A percentile compares a stretch with the other conserved stretches of the same genome.
Conservation (phyloP, 495 filamentous ascomycete genomes). For the Filosporella fistucella region DNA sequence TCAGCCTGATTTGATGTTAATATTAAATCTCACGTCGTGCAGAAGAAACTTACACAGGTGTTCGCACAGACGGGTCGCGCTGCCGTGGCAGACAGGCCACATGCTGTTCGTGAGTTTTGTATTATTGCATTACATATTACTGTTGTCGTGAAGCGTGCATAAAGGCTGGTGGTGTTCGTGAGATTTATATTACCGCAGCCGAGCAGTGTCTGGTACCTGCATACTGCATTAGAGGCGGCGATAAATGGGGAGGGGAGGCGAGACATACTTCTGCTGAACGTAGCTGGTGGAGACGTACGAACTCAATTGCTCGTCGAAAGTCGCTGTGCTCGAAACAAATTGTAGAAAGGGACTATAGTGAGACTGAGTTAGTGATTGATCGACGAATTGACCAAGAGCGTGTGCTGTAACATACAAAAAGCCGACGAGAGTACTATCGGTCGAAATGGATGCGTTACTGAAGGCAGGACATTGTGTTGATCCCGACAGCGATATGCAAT, state of each 20-base stretch:
- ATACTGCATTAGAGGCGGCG: constrained; percentile 24
- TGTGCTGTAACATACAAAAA: constrained; percentile 89
- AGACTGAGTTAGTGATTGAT: too few relatives aligned
- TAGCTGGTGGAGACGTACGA: constrained; percentile 72
- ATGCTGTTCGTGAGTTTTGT: constrained; percentile 78
- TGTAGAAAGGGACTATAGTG: constrained; percentile 82
- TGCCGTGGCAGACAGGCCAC: constrained; percentile 55
- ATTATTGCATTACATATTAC: constrained; percentile 93
- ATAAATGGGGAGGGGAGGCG: background rate
- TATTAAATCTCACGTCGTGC: constrained; percentile 23
- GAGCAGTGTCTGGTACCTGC: constrained; percentile 69
- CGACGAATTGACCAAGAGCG: too few relatives aligned
- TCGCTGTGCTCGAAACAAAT: constrained; percentile 66
- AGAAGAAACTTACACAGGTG: constrained; percentile 62
- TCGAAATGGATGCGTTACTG: constrained; percentile 75
- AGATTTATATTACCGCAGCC: constrained; percentile 78
- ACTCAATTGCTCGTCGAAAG: constrained; percentile 75
- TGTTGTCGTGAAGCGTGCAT: constrained; percentile 90
- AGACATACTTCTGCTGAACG: constrained; percentile 66
- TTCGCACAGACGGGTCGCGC: constrained; percentile 83
- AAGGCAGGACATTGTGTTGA: constrained; percentile 86
- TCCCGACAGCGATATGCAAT: constrained; percentile 73
- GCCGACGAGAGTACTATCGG: constrained; percentile 54
- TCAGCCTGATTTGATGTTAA: constrained; percentile 49
- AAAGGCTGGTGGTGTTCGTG: constrained; percentile 76